Conservation (phyloP, 179 eudicot species). For the Amaranthus tricolor region DNA sequence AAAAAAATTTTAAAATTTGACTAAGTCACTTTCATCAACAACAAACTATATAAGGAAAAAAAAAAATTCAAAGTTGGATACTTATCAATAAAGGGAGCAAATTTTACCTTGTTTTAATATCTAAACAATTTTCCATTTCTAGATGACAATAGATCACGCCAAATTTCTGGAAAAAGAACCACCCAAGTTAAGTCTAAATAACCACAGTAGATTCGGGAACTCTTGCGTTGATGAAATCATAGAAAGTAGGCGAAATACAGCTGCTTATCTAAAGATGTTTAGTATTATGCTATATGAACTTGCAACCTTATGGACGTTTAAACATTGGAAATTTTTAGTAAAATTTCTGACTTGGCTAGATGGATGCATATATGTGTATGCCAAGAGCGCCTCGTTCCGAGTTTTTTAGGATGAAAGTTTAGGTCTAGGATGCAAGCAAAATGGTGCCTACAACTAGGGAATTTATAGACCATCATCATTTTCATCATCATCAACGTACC, state of each 20-base stretch:
- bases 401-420: too few species aligned
- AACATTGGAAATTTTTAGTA: neutral
- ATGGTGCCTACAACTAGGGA: neutral
- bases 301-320: neutral
- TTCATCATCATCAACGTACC: too few species aligned
- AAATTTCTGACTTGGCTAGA: neutral
- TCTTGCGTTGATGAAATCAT: neutral
- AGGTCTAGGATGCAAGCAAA: constrained; percentile 3
- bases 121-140: neutral
- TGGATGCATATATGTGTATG: neutral
- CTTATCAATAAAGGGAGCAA: neutral
- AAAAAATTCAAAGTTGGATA: neutral
- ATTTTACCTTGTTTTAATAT: neutral
- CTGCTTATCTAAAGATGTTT: neutral
- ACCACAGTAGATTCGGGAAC: neutral
- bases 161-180: neutral
- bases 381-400: neutral
- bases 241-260: neutral
- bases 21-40: too few species aligned
- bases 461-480: too few species aligned
- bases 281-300: neutral
- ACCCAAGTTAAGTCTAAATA: constrained; percentile 1
- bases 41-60: too few species aligned
- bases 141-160: neutral
- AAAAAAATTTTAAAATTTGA: too few species aligned